phyloP scores from a whole-genome alignment of 2,329 filamentous ascomycete genomes.

The Metarhizium guizhouense region DNA sequence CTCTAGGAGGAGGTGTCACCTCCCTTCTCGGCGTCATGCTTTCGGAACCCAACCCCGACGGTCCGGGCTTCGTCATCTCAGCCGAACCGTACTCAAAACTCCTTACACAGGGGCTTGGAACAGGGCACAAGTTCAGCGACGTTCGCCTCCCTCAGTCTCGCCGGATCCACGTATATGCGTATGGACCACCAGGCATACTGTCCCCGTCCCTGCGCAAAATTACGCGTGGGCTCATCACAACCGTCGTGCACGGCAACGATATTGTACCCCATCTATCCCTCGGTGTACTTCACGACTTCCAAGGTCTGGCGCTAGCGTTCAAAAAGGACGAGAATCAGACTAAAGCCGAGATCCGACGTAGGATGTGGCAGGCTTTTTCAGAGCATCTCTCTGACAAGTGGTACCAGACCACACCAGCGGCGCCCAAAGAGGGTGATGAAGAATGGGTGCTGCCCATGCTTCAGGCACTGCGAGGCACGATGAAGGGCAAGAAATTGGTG shows the following conservation, averaged over 20 bases:
- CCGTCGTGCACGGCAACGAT: slow-evolving; percentile 63
- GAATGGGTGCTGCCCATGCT: slow-evolving; percentile 62
- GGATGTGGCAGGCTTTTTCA: slow-evolving; percentile 57
- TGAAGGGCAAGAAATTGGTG: slow-evolving; percentile 61
- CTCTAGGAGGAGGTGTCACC: slow-evolving; percentile 60
- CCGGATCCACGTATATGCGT: slow-evolving; percentile 71
- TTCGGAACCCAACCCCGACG: slow-evolving; percentile 48
- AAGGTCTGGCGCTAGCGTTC: slow-evolving; percentile 62
- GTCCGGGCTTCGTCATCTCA: slow-evolving; percentile 55
- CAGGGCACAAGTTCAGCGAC: slow-evolving; percentile 18
- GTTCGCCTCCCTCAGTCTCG: slow-evolving; percentile 55
- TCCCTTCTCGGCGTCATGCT: slow-evolving; percentile 64
- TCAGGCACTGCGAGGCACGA: slow-evolving; percentile 55
- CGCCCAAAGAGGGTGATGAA: slow-evolving; percentile 45
- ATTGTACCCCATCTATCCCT: slow-evolving; percentile 66
- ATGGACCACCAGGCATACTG: slow-evolving; percentile 66
- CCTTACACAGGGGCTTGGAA: slow-evolving; percentile 22
- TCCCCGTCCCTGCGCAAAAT: slow-evolving; percentile 59
- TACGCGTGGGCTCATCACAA: slow-evolving; percentile 67
- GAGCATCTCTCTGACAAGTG: slow-evolving; percentile 54
- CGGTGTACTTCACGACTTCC: slow-evolving; percentile 66
- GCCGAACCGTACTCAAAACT: slow-evolving; percentile 35
- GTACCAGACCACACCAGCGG: slow-evolving; percentile 29
- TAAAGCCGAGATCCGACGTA: slow-evolving; percentile 55
- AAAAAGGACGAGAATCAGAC: slow-evolving; percentile 61